A percentile compares a stretch with the other conserved stretches of the same genome.
phyloP scores from a whole-genome alignment of 768 basidiomycete species.

The Tricholoma matsutake region DNA sequence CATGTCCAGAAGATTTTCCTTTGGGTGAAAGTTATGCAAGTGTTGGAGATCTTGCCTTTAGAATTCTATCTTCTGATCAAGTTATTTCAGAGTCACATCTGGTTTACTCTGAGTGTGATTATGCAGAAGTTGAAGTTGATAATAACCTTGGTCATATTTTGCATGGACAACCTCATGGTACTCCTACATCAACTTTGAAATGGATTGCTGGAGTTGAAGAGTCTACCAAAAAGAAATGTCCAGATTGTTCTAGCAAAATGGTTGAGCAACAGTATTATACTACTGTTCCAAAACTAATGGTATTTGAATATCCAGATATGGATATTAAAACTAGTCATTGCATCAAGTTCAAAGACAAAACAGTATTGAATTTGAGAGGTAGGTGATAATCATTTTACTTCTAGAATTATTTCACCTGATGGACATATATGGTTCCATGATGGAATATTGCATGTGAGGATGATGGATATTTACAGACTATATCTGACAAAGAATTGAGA shows the following conservation, averaged over 20 bases:
- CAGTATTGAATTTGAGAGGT: neutral
- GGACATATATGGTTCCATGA: neutral
- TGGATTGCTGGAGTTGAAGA: neutral
- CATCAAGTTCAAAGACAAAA: neutral
- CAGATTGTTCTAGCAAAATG: neutral
- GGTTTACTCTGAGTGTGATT: neutral
- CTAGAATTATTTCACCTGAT: neutral
- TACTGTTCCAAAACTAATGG: neutral
- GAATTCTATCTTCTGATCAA: neutral
- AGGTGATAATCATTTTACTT: neutral
- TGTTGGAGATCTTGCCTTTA: neutral
- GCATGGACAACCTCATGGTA: neutral
- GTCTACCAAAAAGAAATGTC: neutral
- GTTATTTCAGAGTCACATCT: neutral
- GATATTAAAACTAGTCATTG: neutral
- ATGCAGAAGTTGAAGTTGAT: neutral
- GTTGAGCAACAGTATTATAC: neutral
- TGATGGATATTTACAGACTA: too few relatives aligned
- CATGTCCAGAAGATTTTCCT: neutral
- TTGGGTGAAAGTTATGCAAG: neutral
- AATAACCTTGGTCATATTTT: neutral
- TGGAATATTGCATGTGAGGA: too few relatives aligned
- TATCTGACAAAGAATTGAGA: too few relatives aligned
- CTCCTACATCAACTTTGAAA: neutral
- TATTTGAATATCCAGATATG: neutral